phyloP scores from a whole-genome alignment of 345 rosid genomes.

The Salix caprea region DNA sequence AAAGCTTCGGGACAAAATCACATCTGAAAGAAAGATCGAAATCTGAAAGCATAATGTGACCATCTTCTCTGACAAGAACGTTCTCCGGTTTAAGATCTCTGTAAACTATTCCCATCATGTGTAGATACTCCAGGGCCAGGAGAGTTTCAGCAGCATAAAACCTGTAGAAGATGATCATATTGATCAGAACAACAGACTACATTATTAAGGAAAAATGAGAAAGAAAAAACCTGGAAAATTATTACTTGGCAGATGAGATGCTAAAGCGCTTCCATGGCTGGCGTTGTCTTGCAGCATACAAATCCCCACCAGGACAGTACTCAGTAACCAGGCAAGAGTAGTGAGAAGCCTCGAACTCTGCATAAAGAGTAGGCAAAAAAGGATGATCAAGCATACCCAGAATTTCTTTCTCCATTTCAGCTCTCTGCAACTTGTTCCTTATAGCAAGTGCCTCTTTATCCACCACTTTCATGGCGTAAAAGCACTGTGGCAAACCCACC shows the following conservation, averaged over 20 bases:
- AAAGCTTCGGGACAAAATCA: constrained; percentile 71
- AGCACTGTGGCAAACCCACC: constrained; percentile 49
- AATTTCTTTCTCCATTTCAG: constrained; percentile 90
- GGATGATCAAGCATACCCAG: constrained; percentile 86
- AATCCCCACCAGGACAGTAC: constrained; percentile 87
- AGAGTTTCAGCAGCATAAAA: constrained; percentile 29
- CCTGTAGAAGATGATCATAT: constrained; percentile 4
- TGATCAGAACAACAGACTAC: background rate
- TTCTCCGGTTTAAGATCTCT: constrained; percentile 34
- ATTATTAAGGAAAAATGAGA: background rate
- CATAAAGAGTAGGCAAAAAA: constrained; percentile 80
- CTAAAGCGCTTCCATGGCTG: constrained; percentile 63
- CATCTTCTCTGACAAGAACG: constrained; percentile 33
- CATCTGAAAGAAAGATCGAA: constrained; percentile 55
- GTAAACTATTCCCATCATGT: constrained; percentile 37
- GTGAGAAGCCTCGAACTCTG: constrained; percentile 86
- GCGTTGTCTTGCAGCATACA: constrained; percentile 71
- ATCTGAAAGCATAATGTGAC: constrained; percentile 34
- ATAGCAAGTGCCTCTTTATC: constrained; percentile 83
- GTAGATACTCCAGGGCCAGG: constrained; percentile 31
- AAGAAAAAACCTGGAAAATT: background rate
- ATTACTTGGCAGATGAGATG: constrained; percentile 71
- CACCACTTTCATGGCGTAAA: constrained; percentile 92
- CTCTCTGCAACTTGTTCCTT: constrained; percentile 79
- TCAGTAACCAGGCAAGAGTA: constrained; percentile 93